Percentiles rank a stretch among this genome's conserved stretches.
Evolutionary conservation across 257 asterid species (phyloP).

Genomic region (Scutellaria minor): DNA sequence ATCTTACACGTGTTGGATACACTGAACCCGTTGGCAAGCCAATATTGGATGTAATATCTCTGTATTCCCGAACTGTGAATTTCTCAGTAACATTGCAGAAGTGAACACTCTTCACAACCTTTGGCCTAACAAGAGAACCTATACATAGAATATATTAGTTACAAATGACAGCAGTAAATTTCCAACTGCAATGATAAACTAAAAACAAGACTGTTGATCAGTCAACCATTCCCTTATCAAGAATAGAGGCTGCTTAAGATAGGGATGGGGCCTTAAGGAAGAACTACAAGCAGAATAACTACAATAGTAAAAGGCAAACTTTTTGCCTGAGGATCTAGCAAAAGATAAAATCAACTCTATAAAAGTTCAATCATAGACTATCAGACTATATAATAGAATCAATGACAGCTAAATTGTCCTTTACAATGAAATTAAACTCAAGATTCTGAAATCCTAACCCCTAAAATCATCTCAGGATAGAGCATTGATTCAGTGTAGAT

Average conservation of each 20-base stretch:
- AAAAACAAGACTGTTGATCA: not conserved
- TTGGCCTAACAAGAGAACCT: constrained; percentile 99
- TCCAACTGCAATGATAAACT: constrained; percentile 10
- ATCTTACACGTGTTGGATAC: constrained; percentile 86
- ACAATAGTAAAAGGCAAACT: not conserved
- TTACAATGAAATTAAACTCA: not conserved
- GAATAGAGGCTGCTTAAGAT: too few species aligned
- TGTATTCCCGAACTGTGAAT: constrained; percentile 81
- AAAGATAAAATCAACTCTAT: not conserved
- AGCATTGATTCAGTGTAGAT: not conserved
- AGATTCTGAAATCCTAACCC: not conserved
- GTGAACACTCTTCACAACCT: constrained; percentile 97
- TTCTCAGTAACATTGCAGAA: constrained; percentile 79
- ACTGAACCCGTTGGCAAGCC: constrained; percentile 98
- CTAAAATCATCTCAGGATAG: not conserved
- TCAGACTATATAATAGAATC: not conserved
- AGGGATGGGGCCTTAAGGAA: too few species aligned
- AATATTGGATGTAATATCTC: constrained; percentile 88
- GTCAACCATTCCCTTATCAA: too few species aligned
- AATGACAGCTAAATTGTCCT: not conserved
- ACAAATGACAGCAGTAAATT: constrained; percentile 30
- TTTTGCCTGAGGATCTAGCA: not conserved
- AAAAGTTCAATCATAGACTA: constrained; percentile 4
- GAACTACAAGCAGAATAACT: not conserved
- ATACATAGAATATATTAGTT: constrained; percentile 17